These are phyloP conservation scores for Botryosphaeria dothidea DNA, from an alignment of 2,329 filamentous ascomycete species.

Conservation along the genomic window DNA sequence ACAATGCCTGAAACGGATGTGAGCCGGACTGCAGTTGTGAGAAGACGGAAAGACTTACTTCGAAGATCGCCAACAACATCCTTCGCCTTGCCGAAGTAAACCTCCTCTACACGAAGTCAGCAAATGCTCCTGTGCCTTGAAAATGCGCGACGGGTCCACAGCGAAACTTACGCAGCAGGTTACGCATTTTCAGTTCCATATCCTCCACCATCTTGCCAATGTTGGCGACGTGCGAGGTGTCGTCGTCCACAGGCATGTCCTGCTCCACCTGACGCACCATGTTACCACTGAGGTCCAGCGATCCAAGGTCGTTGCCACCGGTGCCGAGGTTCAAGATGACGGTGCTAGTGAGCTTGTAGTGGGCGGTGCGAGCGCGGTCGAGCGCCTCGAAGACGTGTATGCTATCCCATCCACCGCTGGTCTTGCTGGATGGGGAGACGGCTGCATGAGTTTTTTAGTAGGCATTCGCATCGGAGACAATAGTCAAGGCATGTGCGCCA, in stretches of 20 bases:
- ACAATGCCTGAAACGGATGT: conserved; percentile 57
- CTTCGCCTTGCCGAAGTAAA: conserved; percentile 99
- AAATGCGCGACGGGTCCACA: too few relatives aligned
- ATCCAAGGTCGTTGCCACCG: conserved; percentile 71
- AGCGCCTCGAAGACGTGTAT: conserved; percentile 98
- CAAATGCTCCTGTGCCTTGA: not conserved
- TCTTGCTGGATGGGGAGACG: conserved; percentile 64
- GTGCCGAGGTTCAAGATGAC: conserved; percentile 88
- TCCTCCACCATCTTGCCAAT: conserved; percentile 93
- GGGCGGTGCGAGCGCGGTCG: conserved; percentile 85
- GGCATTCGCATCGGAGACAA: not conserved
- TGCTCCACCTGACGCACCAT: conserved; percentile 97
- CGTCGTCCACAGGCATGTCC: conserved; percentile 84
- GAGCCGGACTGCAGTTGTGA: not conserved
- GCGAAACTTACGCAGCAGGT: conserved; percentile 65
- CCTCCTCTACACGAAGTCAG: conserved; percentile 64
- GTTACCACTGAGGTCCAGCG: conserved; percentile 92
- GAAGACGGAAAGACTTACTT: conserved; percentile 54
- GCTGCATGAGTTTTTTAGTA: conserved; percentile 48
- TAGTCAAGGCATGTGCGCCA: not conserved
- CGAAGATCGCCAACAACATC: conserved; percentile 95
- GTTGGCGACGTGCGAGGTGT: conserved; percentile 93
- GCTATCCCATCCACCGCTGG: conserved; percentile 89
- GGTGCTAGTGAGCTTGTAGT: conserved; percentile 97
- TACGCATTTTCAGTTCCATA: conserved; percentile 99